These are phyloP conservation scores for Tricholoma furcatifolium DNA, from an alignment of 768 basidiomycete species.

Conservation along the genomic window DNA sequence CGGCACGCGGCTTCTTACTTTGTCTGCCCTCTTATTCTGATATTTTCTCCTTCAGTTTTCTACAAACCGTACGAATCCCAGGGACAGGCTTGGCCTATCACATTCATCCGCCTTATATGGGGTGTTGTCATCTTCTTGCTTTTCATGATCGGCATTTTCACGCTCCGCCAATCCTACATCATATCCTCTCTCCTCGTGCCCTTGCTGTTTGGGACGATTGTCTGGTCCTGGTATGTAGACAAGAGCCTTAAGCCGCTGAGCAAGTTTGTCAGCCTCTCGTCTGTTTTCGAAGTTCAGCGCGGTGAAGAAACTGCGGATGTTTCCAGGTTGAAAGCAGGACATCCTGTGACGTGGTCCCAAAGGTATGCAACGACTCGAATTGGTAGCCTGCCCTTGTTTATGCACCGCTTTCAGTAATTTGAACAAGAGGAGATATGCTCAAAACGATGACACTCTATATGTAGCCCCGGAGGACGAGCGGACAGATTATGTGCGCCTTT, in stretches of 20 bases:
- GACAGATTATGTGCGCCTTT: conserved; percentile 73
- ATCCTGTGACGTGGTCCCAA: conserved; percentile 87
- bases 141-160: conserved; percentile 98
- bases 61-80: conserved; percentile 98
- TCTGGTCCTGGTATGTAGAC: conserved; percentile 82
- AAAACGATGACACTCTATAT: conserved; percentile 92
- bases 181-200: conserved; percentile 65
- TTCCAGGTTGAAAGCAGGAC: conserved; percentile 69
- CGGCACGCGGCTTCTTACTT: conserved; percentile 48
- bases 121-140: conserved; percentile 90
- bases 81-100: conserved; percentile 97
- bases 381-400: not conserved
- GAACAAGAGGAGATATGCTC: conserved; percentile 83
- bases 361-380: conserved; percentile 47
- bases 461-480: conserved; percentile 93
- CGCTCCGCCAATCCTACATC: conserved; percentile 47
- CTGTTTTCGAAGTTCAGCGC: conserved; percentile 84
- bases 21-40: not conserved
- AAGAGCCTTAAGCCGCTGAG: conserved; percentile 69
- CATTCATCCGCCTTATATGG: conserved; percentile 89
- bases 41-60: conserved; percentile 60
- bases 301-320: conserved; percentile 87
- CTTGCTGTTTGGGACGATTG: conserved; percentile 68
- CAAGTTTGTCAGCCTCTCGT: conserved; percentile 81
- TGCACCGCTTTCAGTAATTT: conserved; percentile 56